Base-by-base conservation (phyloP, 2,329 filamentous ascomycete species). In the Microsporum audouinii region DNA sequence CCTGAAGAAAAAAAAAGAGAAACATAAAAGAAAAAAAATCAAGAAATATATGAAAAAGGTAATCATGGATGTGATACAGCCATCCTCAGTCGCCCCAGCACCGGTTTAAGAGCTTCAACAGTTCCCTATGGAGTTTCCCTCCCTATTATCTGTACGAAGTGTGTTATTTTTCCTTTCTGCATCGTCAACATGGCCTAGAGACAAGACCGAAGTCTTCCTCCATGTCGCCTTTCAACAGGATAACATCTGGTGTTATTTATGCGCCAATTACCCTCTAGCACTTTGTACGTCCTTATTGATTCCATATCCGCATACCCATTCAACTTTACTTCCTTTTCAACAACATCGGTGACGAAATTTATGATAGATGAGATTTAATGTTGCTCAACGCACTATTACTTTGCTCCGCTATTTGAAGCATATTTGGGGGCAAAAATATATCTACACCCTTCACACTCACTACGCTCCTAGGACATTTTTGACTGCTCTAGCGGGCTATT, bases 181-280 rank as follows among this genome's bases (percentile, higher is more conserved):
- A 56, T 38, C 31, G 38, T 14, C 45, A 55, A 10, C 31, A n/a
- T 55, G 29, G 31, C 33, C 29, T 41, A 58, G 60, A 47, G 60
- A 39, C 31, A 38, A 47, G 31, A 60, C 41, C 4, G 8, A n/a
- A 29, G 14, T 58, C 39, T 56, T 51, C n/a, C 38, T 55, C 23
- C 47, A 39, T 7, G n/a, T 27, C 49, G 47, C 63, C 63, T 64
- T 61, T 64, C 63, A 64, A 64, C 63, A 64, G 61, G 63, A 57
- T 41, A 34, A 34, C 31, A 43, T 14, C 29, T 10, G 62, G 62
- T 58, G 62, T 63, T 62, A 36, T 45, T 45, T 58, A 5, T 43
- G n/a, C 39, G n/a, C 17, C 17, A n/a, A 43, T 23, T 43, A n/a
- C 3, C 39, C 14, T 43, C 39, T 7, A 43, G 39, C 39, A 43